phyloP scores from a whole-genome alignment of 148 eudicot species.

The Oxyria digyna region DNA sequence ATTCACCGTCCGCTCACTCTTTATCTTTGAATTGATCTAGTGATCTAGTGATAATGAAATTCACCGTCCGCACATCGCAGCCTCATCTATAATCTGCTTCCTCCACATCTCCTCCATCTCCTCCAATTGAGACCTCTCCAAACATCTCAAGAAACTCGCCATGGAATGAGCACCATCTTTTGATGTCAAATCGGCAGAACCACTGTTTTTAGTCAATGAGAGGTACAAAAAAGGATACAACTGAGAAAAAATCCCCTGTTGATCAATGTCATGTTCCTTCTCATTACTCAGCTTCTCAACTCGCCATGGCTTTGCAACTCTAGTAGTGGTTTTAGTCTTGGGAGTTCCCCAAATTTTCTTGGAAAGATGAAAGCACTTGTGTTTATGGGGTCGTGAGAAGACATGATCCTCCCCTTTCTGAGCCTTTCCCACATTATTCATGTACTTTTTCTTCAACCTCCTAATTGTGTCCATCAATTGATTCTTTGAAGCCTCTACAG shows the following conservation, averaged over 20 bases:
- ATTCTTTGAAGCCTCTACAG: conserved; percentile 17
- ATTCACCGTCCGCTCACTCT: too few relatives aligned
- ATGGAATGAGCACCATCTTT: not conserved
- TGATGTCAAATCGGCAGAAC: not conserved
- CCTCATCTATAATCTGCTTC: conserved; percentile 21
- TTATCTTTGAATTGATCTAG: too few relatives aligned
- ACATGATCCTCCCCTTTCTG: conserved; percentile 27
- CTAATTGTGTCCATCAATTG: conserved; percentile 37
- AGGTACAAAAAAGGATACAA: conserved; percentile 13
- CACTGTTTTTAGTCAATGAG: not conserved
- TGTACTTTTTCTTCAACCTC: conserved; percentile 47
- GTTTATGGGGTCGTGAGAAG: conserved; percentile 36
- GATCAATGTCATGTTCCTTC: conserved; percentile 8
- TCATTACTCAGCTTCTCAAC: not conserved
- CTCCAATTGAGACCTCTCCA: conserved; percentile 15
- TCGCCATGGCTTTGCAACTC: not conserved
- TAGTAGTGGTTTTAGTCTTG: conserved; percentile 1
- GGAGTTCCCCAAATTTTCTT: conserved; percentile 45
- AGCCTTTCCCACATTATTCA: conserved; percentile 16
- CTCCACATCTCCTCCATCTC: conserved; percentile 38
- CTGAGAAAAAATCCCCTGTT: not conserved
- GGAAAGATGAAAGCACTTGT: conserved; percentile 24
- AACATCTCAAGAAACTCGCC: not conserved
- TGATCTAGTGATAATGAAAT: too few relatives aligned
- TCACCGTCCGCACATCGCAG: conserved; percentile 14